phyloP scores from a whole-genome alignment of 129 eudicot genomes.

The Oenanthe sinensis region DNA sequence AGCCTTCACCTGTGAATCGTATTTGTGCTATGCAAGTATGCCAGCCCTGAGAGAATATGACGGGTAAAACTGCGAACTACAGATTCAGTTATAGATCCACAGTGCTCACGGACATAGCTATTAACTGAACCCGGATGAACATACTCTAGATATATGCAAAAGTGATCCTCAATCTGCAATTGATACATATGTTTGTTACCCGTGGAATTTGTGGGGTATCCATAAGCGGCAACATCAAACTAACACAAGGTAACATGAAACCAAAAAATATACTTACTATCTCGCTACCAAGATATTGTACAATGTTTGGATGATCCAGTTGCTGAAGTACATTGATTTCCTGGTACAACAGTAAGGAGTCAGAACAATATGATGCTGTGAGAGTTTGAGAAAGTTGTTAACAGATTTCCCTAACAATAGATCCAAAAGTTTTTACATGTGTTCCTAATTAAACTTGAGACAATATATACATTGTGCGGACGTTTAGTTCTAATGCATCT shows the following conservation, averaged over 20 bases:
- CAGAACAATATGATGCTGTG: conserved; percentile 1
- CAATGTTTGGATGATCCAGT: conserved; percentile 82
- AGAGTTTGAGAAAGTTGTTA: not conserved
- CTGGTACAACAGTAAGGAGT: conserved; percentile 31
- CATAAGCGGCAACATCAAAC: not conserved
- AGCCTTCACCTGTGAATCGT: conserved; percentile 74
- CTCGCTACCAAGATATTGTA: conserved; percentile 81
- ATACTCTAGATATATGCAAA: conserved; percentile 91
- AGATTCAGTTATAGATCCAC: conserved; percentile 81
- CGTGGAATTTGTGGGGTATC: not conserved
- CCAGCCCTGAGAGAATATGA: conserved; percentile 82
- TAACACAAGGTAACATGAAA: conserved; percentile 6
- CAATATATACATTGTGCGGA: too few species aligned
- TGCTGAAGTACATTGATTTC: conserved; percentile 71
- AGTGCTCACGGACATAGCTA: conserved; percentile 64
- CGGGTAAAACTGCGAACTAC: conserved; percentile 89
- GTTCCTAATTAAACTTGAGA: too few species aligned
- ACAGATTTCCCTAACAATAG: too few species aligned
- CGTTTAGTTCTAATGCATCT: too few species aligned
- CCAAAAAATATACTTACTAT: conserved; percentile 40
- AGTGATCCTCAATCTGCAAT: conserved; percentile 62
- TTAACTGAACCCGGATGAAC: conserved; percentile 80
- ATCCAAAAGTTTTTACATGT: too few species aligned
- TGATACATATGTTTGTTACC: conserved; percentile 1
- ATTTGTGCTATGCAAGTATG: conserved; percentile 75